Percentiles rank a stretch among this genome's conserved stretches.
phyloP scores from a whole-genome alignment of 768 basidiomycete species.

The Leccinum variicolor region DNA sequence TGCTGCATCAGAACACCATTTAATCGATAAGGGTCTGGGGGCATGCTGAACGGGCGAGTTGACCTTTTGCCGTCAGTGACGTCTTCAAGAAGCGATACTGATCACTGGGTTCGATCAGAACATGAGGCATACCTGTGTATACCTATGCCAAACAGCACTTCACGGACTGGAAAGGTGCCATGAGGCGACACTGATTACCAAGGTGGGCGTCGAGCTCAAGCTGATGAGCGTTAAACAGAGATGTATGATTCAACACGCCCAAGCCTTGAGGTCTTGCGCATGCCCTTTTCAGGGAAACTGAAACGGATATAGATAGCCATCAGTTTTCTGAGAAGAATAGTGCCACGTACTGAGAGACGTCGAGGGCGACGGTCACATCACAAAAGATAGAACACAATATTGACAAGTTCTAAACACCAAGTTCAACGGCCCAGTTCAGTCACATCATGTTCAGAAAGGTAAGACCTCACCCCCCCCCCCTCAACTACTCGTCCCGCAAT shows the following conservation, averaged over 20 bases:
- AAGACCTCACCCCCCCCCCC: not conserved
- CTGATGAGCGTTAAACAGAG: slow-evolving; percentile 13
- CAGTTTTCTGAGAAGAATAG: not conserved
- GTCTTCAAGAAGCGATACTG: slow-evolving; percentile 10
- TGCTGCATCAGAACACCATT: slow-evolving; percentile 4
- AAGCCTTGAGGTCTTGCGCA: slow-evolving; percentile 12
- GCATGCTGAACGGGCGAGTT: slow-evolving; percentile 20
- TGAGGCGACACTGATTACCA: slow-evolving; percentile 1
- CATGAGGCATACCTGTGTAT: slow-evolving; percentile 15
- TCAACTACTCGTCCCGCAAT: slow-evolving; percentile 1
- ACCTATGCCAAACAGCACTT: not conserved
- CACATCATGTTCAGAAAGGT: slow-evolving; percentile 13
- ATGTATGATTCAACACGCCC: slow-evolving; percentile 5
- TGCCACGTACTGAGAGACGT: slow-evolving; percentile 1
- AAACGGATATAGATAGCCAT: slow-evolving; percentile 15
- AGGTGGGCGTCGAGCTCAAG: not conserved
- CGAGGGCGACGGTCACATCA: not conserved
- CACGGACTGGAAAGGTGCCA: slow-evolving; percentile 3
- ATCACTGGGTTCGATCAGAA: not conserved
- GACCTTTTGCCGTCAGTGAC: slow-evolving; percentile 5
- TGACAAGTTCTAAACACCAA: slow-evolving; percentile 3
- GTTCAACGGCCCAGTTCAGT: not conserved
- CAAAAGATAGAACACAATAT: slow-evolving; percentile 1
- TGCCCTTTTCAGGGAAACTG: not conserved
- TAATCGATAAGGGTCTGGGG: slow-evolving; percentile 10